Evolutionary conservation across 768 basidiomycete species (phyloP), one percentile per base, ranked within the genome.

Genomic region (Podaxis sp.): DNA sequence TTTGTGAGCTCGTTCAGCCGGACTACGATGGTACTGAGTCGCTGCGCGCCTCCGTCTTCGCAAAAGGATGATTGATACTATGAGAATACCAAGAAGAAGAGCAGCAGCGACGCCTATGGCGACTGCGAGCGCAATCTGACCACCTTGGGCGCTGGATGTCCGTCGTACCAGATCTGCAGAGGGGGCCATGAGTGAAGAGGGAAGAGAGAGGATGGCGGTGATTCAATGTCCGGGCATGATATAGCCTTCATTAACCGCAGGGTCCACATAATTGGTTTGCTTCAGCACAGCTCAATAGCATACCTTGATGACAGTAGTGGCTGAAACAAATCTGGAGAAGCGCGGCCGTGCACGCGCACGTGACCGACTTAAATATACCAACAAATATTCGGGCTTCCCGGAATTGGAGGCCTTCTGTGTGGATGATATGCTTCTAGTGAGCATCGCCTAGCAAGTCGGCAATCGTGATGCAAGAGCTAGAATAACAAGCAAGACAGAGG

Each of bases 211-310:
- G 9, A 39, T 12, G 30, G 42, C 15, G 19, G 44, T 12, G n/a
- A 17, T 5, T 22, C 44, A 40, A 22, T 46, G 8, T 42, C 7
- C 42, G 40, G 28, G 3, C 53, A 51, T 56, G 57, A 49, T 63
- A 57, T 56, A 26, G 33, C 54, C 52, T 52, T 40, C 19, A 28
- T 42, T 30, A 17, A 4, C n/a, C 19, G 24, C 33, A 52, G 48
- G 51, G 48, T 39, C 51, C 36, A 19, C 19, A 60, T 52, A 39
- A 24, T 52, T 40, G 19, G 59, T 2, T 40, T 28, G 38, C 59
- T 24, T 40, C 40, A 55, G 52, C 61, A 62, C 61, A 56, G 61
- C 61, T 39, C 59, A 39, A 19, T 33, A 5, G 28, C 36, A 52
- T 49, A 60, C n/a, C 24, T 38, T 17, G 38, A 33, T 22, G 36